Evolutionary conservation across 805 yeast genomes (phyloP).

Genomic region (Candida stauntonica): DNA sequence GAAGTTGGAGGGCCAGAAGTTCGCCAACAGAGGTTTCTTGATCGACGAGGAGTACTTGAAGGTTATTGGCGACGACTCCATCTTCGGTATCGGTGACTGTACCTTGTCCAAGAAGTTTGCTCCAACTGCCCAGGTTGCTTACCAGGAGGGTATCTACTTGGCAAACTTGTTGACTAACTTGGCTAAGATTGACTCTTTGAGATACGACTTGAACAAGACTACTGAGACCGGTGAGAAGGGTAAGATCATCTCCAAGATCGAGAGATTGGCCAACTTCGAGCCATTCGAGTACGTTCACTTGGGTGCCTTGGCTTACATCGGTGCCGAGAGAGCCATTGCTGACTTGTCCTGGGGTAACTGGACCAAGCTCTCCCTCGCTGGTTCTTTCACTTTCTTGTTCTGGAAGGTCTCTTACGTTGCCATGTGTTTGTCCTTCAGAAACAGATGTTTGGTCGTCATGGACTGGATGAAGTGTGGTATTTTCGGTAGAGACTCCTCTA

Average conservation of each 20-base stretch:
- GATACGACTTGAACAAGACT: conserved; percentile 36
- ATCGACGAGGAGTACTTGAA: conserved; percentile 72
- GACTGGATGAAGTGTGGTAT: conserved; percentile 88
- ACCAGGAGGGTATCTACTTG: conserved; percentile 85
- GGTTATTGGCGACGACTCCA: conserved; percentile 70
- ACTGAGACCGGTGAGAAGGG: conserved; percentile 37
- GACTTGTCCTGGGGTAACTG: conserved; percentile 79
- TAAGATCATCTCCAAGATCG: conserved; percentile 30
- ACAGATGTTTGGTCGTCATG: conserved; percentile 76
- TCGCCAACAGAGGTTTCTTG: conserved; percentile 86
- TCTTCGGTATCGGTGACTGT: conserved; percentile 93
- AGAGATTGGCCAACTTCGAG: conserved; percentile 43
- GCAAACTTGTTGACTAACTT: conserved; percentile 66
- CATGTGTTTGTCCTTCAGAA: conserved; percentile 87
- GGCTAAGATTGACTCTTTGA: conserved; percentile 55
- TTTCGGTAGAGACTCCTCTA: conserved; percentile 81
- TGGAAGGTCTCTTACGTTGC: conserved; percentile 94
- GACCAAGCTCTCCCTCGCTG: conserved; percentile 78
- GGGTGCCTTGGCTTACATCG: conserved; percentile 93
- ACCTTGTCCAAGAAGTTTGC: conserved; percentile 82
- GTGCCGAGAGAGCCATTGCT: conserved; percentile 90
- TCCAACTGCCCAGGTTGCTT: conserved; percentile 97
- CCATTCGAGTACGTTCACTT: conserved; percentile 81
- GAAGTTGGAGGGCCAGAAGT: conserved; percentile 69
- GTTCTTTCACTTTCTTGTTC: conserved; percentile 81